Conservation (phyloP, 352 stramenopile species). For the Phytophthora syringae region DNA sequence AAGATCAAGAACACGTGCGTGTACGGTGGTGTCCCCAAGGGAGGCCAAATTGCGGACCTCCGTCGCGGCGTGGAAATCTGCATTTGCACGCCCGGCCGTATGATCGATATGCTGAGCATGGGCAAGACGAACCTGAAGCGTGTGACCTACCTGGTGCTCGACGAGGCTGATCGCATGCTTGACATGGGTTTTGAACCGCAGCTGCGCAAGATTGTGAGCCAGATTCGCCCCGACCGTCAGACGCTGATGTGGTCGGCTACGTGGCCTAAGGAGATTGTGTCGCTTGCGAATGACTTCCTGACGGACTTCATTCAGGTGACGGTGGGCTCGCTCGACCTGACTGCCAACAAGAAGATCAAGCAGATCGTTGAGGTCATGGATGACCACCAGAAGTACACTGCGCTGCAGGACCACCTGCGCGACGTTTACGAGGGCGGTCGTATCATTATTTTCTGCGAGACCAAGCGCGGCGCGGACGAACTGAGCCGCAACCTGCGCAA, state of each 20-base stretch:
- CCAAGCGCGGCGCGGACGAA: slow-evolving; percentile 98
- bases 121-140: slow-evolving; percentile 96
- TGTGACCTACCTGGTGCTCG: slow-evolving; percentile 99
- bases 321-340: slow-evolving; percentile 95
- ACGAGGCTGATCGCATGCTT: slow-evolving; percentile 98
- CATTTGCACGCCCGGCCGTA: slow-evolving; percentile 95
- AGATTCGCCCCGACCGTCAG: slow-evolving; percentile 98
- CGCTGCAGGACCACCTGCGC: slow-evolving; percentile 86
- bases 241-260: slow-evolving; percentile 99
- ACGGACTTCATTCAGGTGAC: slow-evolving; percentile 98
- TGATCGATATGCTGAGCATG: slow-evolving; percentile 98
- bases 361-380: slow-evolving; percentile 97
- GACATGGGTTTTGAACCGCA: slow-evolving; percentile 97
- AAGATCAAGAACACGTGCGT: slow-evolving; percentile 99
- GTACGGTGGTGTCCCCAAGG: slow-evolving; percentile 98
- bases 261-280: slow-evolving; percentile 98
- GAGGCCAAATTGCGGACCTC: slow-evolving; percentile 89
- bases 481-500: slow-evolving; percentile 94
- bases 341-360: slow-evolving; percentile 98
- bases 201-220: slow-evolving; percentile 95
- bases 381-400: slow-evolving; percentile 96
- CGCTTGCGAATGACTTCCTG: slow-evolving; percentile 97
- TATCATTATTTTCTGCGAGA: slow-evolving; percentile 99
- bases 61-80: slow-evolving; percentile 84
- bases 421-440: slow-evolving; percentile 91